Conservation (phyloP, 805 yeast genomes). For the Suhomyces sp. region DNA sequence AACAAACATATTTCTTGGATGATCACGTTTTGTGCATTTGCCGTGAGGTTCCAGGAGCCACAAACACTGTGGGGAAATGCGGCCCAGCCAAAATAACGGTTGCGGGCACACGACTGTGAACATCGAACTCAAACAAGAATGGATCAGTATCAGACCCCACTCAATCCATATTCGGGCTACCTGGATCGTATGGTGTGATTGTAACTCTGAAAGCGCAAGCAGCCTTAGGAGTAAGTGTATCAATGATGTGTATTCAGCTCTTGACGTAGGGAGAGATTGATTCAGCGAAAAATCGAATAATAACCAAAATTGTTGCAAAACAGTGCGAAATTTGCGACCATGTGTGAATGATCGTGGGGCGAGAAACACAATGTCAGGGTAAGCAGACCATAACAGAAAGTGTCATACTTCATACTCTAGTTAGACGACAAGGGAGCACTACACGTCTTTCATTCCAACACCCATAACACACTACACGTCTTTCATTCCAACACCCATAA, state of each 20-base stretch:
- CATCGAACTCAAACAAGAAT: neutral
- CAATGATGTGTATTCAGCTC: neutral
- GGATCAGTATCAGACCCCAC: neutral
- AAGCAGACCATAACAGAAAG: neutral
- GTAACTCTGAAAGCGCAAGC: neutral
- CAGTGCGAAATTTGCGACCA: neutral
- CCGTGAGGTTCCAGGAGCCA: slow-evolving; percentile 2
- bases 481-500: too few species aligned
- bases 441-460: too few species aligned
- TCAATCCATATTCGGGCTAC: neutral
- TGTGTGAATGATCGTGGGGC: neutral
- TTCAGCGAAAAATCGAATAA: neutral
- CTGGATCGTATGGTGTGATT: neutral
- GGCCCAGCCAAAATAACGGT: neutral
- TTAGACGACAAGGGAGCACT: too few species aligned
- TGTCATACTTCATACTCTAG: too few species aligned
- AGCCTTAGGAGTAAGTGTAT: neutral
- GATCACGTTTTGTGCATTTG: slow-evolving; percentile 7
- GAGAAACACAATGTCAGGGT: neutral
- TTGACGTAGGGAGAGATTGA: neutral
- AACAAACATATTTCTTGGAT: slow-evolving; percentile 6
- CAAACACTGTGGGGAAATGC: slow-evolving; percentile 1
- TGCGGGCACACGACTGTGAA: neutral
- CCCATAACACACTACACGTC: too few species aligned
- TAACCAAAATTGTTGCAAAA: neutral